Conservation (phyloP, 495 filamentous ascomycete species). For the Penicillium soppii region DNA sequence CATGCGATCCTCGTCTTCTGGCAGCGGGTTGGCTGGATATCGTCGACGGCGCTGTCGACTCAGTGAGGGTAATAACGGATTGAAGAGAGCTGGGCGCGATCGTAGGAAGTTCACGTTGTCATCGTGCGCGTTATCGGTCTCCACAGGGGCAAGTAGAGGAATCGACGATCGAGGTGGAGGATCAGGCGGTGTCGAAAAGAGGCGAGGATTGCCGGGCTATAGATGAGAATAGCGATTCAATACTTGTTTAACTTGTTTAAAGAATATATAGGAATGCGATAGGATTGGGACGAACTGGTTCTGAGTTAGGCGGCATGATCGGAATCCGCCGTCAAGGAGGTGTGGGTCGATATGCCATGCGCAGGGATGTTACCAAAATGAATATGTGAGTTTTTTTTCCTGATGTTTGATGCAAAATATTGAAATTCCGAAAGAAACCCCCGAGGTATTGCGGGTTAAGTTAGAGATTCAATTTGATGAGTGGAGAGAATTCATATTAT, state of each 20-base stretch:
- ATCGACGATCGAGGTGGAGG: slow-evolving; percentile 35
- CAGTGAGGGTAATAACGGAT: slow-evolving; percentile 33
- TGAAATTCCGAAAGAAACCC: no score
- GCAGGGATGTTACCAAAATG: no score
- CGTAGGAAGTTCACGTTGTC: slow-evolving; percentile 61
- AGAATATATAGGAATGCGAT: no score
- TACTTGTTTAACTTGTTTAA: no score
- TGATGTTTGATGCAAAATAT: no score
- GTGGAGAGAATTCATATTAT: slow-evolving; percentile 2
- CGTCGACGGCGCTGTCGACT: slow-evolving; percentile 39
- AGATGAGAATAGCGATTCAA: background rate
- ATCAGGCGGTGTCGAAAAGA: slow-evolving; percentile 28
- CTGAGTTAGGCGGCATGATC: slow-evolving; percentile 29
- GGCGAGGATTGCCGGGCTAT: slow-evolving; percentile 33
- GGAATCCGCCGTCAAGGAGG: slow-evolving; percentile 20
- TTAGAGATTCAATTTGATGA: background rate
- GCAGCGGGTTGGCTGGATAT: slow-evolving; percentile 23
- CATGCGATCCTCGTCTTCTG: slow-evolving; percentile 41
- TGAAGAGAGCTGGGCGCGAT: slow-evolving; percentile 35
- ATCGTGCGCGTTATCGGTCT: slow-evolving; percentile 54
- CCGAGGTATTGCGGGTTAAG: background rate
- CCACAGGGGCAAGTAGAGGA: slow-evolving; percentile 43
- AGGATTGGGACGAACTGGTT: slow-evolving; percentile 19
- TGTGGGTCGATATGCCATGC: slow-evolving; percentile 12
- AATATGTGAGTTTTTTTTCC: background rate